Base-by-base conservation (phyloP, 495 filamentous ascomycete genomes). In the Aspergillus indologenus region DNA sequence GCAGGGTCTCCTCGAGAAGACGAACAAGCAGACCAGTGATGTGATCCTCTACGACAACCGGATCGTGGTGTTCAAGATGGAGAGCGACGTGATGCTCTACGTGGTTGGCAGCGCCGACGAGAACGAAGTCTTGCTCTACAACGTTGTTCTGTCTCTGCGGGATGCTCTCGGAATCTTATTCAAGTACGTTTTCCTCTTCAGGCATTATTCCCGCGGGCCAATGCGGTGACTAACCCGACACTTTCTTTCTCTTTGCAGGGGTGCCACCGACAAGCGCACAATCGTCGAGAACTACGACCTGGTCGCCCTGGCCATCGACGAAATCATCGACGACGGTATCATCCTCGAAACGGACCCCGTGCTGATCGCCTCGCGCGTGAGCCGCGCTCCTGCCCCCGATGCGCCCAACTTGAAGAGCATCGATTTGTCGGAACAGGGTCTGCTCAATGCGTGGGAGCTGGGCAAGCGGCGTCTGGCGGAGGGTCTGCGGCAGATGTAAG, bases 251-350 rank as follows among this genome's bases (percentile, higher is more conserved):
- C 8, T 29, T 22, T 58, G 58, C 61, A 93, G 89, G 73, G 92
- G 92, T 75, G 90, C 91, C 22, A 91, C 92, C 54, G 94, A 99
- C 80, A 96, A 96, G 80, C 90, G 94, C 60, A 98, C 93, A 11
- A 90, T 98, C 60, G 85, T 97, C 67, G 94, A 99, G 76, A 96
- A 97, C 82, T 98, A 97, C 79, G 94, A 98, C 68, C 82, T 87
- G 9, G 89, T 96, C 56, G 88, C 91, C 20, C 81, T 99, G 20
- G 89, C 92, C 45, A 89, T 98, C 56, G 94, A 99, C 73, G 94
- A 99, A 73, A 90, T 96, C 56, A 86, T 96, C 29, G 94, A 98
- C 72, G 94, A 98, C 63, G 94, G 94, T 29, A 92, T 99, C 62
- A 92, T 98, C 61, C 81, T 99, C 14, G 94, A 99, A 77, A 96